Evolutionary conservation across 176 grass and related monocot species (phyloP), one percentile per base, ranked within the genome.

Genomic region (Carex myosuroides): DNA sequence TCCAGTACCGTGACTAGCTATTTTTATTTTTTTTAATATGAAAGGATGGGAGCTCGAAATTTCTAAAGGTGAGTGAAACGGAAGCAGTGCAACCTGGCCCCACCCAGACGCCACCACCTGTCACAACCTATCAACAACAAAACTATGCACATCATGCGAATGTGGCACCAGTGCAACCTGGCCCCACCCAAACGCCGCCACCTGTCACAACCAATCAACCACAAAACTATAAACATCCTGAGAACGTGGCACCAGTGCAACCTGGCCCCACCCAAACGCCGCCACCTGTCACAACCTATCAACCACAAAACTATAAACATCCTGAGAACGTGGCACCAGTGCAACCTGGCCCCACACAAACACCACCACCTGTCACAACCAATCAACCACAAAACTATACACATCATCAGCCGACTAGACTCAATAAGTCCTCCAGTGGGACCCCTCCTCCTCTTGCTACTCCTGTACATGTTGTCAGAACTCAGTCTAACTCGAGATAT

Each of bases 11-110:
- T 41, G 7, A 81, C 55, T 46, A 5, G 16, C 57, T 58, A 64
- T 41, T 2, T 0, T 62, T 48, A 63, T 14, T 81, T 14, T 35
- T 53, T 30, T 53, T 83, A 66, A 83, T 65, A 54, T 52, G 26
- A 55, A 62, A 83, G 80, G 80, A 65, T 24, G 80, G 80, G 6
- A 67, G 60, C n/a, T 83, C 80, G 12, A 68, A 66, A 22, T 83
- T 83, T 66, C 46, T 65, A 16, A 83, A 21, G 42, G 62, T 39
- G 41, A 83, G 20, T 54, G 80, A 66, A 67, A 54, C 18, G 0
- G 57, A 24, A 52, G 20, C 73, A 56, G 22, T 56, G 13, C 73
- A 64, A 64, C 41, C 13, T 68, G 37, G 17, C 48, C 61, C 61
- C 9, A 35, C 33, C 13, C 80, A 83, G 52, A 26, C 13, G 24